Conservation (phyloP, 2,329 filamentous ascomycete species). For the Fusarium sp. region DNA sequence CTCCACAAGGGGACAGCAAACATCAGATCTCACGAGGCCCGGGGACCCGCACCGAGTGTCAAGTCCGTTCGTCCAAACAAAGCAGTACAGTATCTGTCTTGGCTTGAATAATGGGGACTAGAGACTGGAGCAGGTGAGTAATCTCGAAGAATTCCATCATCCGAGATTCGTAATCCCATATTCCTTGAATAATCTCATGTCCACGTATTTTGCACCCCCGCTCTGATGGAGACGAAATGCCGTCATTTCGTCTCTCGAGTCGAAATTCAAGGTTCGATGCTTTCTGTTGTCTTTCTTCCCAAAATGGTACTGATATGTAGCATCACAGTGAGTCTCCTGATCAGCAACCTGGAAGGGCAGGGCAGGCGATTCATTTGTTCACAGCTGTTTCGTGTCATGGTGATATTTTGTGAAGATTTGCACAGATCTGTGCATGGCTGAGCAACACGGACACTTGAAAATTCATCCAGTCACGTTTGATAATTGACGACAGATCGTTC, state of each 20-base stretch:
- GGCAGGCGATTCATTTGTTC: neutral
- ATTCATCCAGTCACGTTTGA: slow-evolving; percentile 20
- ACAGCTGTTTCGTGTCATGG: slow-evolving; percentile 13
- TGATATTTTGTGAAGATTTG: slow-evolving; percentile 10
- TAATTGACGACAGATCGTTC: slow-evolving; percentile 15
- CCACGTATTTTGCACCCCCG: slow-evolving; percentile 11
- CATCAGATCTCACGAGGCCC: slow-evolving; percentile 20
- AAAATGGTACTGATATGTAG: slow-evolving; percentile 3
- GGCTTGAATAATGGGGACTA: neutral
- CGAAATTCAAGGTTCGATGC: slow-evolving; percentile 2
- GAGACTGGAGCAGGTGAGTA: slow-evolving; percentile 3
- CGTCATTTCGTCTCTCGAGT: slow-evolving; percentile 17
- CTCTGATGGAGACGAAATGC: slow-evolving; percentile 13
- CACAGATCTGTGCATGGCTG: slow-evolving; percentile 28
- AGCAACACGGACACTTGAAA: slow-evolving; percentile 16
- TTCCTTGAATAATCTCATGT: neutral
- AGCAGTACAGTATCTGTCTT: neutral
- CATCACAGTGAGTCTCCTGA: slow-evolving; percentile 2
- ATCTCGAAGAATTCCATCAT: slow-evolving; percentile 17
- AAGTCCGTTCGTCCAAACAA: neutral
- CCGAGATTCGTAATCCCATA: slow-evolving; percentile 24
- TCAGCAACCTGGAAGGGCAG: neutral
- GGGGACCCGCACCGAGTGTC: slow-evolving; percentile 18
- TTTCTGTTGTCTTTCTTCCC: slow-evolving; percentile 31
- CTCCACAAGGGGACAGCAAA: slow-evolving; percentile 24